Percentiles rank a stretch among this genome's conserved stretches.
These are phyloP conservation scores for Acidomyces sp. DNA, from an alignment of 495 filamentous ascomycete species.

Conservation along the genomic window DNA sequence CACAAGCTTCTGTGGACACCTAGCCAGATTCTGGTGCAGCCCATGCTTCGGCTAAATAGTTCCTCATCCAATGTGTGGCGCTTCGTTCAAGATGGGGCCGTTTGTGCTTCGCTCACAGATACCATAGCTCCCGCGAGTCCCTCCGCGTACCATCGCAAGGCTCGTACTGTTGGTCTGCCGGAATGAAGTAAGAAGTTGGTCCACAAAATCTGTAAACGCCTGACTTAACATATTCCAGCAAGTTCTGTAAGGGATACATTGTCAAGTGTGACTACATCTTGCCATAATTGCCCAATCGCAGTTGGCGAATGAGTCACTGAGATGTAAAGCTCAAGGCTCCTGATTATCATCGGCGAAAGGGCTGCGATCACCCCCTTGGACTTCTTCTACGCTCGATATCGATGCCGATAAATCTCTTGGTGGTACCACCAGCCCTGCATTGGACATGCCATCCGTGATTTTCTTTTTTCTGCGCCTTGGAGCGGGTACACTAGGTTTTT, in stretches of 20 bases:
- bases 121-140: no score
- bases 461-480: constrained; percentile 12
- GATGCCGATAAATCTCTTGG: constrained; percentile 4
- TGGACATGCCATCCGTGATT: constrained; percentile 5
- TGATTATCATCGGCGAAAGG: constrained; percentile 17
- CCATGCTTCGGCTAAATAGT: not conserved
- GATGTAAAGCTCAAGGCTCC: constrained; percentile 2
- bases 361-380: constrained; percentile 7
- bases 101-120: no score
- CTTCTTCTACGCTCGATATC: not conserved
- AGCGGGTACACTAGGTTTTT: constrained; percentile 18
- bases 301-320: no score
- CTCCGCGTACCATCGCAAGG: no score
- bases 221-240: not conserved
- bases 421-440: constrained; percentile 8
- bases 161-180: no score
- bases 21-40: not conserved
- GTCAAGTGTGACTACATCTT: not conserved
- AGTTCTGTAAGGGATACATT: not conserved
- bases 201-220: not conserved
- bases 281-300: no score
- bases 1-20: not conserved
- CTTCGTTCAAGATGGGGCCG: not conserved
- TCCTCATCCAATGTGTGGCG: not conserved
- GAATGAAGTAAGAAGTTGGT: not conserved